Conservation (phyloP, 75 land plant species). For the Cryptomeria japonica region DNA sequence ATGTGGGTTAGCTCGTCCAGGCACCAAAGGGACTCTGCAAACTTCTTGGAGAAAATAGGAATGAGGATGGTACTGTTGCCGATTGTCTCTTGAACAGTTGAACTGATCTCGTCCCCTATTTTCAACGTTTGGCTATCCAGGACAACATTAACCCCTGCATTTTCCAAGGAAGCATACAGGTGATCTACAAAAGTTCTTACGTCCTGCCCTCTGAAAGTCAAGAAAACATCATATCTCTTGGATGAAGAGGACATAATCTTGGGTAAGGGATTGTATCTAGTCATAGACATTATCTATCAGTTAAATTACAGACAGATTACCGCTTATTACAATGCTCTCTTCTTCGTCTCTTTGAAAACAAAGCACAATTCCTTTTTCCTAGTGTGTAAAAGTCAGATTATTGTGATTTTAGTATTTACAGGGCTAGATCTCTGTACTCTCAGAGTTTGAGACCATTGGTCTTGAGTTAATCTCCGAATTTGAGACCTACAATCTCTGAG, state of each 20-base stretch:
- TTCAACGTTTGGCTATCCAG: slow-evolving; percentile 3
- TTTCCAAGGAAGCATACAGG: not conserved
- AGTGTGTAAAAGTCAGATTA: no score
- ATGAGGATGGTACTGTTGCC: slow-evolving; percentile 3
- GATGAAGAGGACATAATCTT: not conserved
- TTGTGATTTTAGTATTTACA: no score
- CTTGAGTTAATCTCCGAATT: no score
- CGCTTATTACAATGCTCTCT: no score
- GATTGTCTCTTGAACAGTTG: not conserved
- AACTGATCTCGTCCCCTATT: slow-evolving; percentile 1
- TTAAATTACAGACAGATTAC: no score
- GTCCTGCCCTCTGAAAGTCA: slow-evolving; percentile 10
- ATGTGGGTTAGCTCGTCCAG: slow-evolving; percentile 3
- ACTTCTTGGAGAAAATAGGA: slow-evolving; percentile 10
- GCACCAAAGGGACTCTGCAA: slow-evolving; percentile 14
- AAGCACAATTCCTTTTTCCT: no score
- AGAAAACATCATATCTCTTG: not conserved
- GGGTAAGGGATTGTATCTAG: not conserved
- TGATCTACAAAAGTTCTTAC: slow-evolving; percentile 8
- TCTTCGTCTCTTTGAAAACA: no score
- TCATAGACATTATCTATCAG: not conserved
- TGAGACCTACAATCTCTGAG: no score
- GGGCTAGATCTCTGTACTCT: no score
- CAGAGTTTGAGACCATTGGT: no score
- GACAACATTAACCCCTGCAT: not conserved